A percentile compares a stretch with the other conserved stretches of the same genome.
These are phyloP conservation scores for Cryptococcus deneoformans DNA, from an alignment of 1,284 basidiomycete genomes.

Conservation along the genomic window DNA sequence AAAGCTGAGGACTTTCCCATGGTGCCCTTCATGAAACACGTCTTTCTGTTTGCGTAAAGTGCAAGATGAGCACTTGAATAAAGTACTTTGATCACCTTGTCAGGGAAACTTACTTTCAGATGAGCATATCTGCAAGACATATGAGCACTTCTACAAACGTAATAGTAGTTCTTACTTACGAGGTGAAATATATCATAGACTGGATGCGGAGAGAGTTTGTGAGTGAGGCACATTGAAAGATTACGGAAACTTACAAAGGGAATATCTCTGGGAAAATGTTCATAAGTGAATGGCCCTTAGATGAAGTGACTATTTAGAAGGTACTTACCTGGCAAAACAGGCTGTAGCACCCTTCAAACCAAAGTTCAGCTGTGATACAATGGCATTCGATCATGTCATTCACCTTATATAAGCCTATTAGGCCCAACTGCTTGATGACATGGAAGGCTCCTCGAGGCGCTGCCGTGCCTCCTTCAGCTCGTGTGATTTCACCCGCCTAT, in stretches of 20 bases:
- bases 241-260: slow-evolving; percentile 61
- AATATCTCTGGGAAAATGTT: slow-evolving; percentile 59
- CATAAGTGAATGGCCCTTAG: background rate
- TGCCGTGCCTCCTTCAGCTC: slow-evolving; percentile 64
- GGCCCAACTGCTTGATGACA: slow-evolving; percentile 87
- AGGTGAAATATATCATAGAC: slow-evolving; percentile 55
- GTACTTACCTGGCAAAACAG: slow-evolving; percentile 48
- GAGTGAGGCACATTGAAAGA: too few species aligned
- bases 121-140: slow-evolving; percentile 38
- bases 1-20: slow-evolving; percentile 89
- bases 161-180: slow-evolving; percentile 25
- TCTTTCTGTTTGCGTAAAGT: slow-evolving; percentile 65
- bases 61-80: slow-evolving; percentile 1
- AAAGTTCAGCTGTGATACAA: background rate
- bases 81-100: slow-evolving; percentile 55
- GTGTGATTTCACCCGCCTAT: slow-evolving; percentile 78
- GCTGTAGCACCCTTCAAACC: slow-evolving; percentile 33
- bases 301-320: background rate
- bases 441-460: slow-evolving; percentile 81
- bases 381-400: background rate
- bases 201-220: slow-evolving; percentile 4
- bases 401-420: slow-evolving; percentile 86
- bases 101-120: slow-evolving; percentile 35
- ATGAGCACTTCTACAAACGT: background rate
- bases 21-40: slow-evolving; percentile 91